Base-by-base conservation (phyloP, 148 eudicot species). In the Cornus suecica region DNA sequence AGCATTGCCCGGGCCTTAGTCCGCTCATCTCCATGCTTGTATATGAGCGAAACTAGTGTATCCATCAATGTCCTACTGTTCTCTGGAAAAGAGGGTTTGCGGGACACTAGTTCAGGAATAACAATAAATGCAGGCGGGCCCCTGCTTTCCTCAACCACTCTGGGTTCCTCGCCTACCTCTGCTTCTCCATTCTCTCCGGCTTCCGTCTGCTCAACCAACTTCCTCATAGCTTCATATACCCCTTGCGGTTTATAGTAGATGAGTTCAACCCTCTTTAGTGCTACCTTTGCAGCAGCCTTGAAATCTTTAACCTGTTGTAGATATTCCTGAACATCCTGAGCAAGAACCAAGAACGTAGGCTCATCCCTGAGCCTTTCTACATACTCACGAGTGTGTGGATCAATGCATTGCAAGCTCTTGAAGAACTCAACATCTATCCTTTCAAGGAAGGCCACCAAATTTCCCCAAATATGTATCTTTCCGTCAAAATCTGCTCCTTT, bases 1-100 rank as follows among this genome's bases (percentile, higher is more conserved):
- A 94, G 90, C 98, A 94, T 90, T 24, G 98, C 98, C 70, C 98
- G 90, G 51, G 98, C 98, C 84, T 91, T 94, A 9, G 97, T 94
- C 28, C 94, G 83, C 80, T 94, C 98, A 81, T 94, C 97, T 34
- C 98, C 98, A 72, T 68, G 81, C 79, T 86, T 86, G 82, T 94
- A 94, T 65, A 94, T 92, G n/a, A 87, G 89, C 13, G 98, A 91
- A 74, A 94, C 97, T 29, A 94, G 81, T 24, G 74, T 83, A 77
- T 94, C 98, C 98, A 92, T 90, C 88, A 94, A 81, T 25, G 82
- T 79, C 82, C 98, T 84, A 78, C 97, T 87, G 75, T 76, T 88
- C 68, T 90, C 90, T 2, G 93, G 89, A 80, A 94, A 94, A 9
- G 85, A 86, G 41, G 98, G 90, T 64, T 86, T 94, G n/a, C 98